These are phyloP conservation scores for Kwoniella dendrophila DNA, from an alignment of 768 basidiomycete species.

Conservation along the genomic window DNA sequence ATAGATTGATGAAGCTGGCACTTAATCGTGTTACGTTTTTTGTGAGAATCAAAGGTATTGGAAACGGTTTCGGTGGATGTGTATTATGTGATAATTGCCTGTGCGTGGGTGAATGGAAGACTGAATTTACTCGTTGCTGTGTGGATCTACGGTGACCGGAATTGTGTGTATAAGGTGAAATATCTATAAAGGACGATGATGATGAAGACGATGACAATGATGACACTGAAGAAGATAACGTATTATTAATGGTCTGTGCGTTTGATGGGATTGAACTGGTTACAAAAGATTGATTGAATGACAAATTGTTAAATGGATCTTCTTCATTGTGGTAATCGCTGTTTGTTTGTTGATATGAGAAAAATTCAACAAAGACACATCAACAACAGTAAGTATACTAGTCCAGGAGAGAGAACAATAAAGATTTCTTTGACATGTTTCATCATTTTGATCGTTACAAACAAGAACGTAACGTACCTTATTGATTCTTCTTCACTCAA, in stretches of 20 bases:
- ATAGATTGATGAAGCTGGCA: slow-evolving; percentile 22
- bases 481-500: not conserved
- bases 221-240: no score
- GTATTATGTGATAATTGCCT: not conserved
- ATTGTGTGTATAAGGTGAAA: not conserved
- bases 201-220: no score
- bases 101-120: not conserved
- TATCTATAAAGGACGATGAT: slow-evolving; percentile 15
- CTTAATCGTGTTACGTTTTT: slow-evolving; percentile 3
- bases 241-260: not conserved
- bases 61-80: not conserved
- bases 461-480: not conserved
- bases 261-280: no score
- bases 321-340: not conserved
- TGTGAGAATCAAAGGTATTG: slow-evolving; percentile 1
- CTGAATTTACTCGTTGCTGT: not conserved
- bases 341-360: not conserved
- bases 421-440: not conserved
- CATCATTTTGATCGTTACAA: not conserved
- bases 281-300: slow-evolving; percentile 1
- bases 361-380: not conserved
- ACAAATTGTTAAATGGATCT: not conserved
- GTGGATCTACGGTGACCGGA: not conserved
- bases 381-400: not conserved
- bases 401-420: not conserved